Base-by-base conservation (phyloP, 345 rosid genomes). In the Sonneratia caseolaris region DNA sequence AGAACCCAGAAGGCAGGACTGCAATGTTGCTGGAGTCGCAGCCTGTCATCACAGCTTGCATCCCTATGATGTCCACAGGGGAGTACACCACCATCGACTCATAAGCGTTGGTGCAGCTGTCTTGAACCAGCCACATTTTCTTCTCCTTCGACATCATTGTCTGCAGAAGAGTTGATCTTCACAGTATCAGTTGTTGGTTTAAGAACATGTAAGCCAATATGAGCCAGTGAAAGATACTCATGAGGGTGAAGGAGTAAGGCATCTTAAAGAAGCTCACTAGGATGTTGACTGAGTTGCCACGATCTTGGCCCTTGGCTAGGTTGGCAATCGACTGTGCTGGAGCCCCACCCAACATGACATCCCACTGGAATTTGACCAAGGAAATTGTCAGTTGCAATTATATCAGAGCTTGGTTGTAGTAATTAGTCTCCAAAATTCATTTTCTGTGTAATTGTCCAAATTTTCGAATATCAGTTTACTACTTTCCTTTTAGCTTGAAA, bases 41-140 rank as follows among this genome's bases (percentile, higher is more conserved):
- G 68, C 99, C 99, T 0, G 91, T 89, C 36, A 90, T 88, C 80
- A 86, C 98, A 0, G 92, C 79, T 74, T 95, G 97, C 82, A 90
- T 92, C 19, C 85, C 85, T 2, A 81, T 79, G 49, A 88, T 87
- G 75, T 95, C 99, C 57, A 90, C 98, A 0, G 87, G 87, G 64
- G 98, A 97, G 68, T 85, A 91, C 56, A 95, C 88, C 38, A 95
- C 90, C 83, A 78, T 82, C 55, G 94, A 92, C 82, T 96, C 99
- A 9, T 84, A 96, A 43, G 91, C 80, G 72, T 92, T 96, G 2
- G 94, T 96, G 86, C 85, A 78, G 83, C 86, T 79, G 57, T 96
- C 99, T 82, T 95, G 99, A 67, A 95, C 85, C 71, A 88, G 75
- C 99, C 98, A 95, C 75, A 79, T 75, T 71, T 76, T 81, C 67